These are phyloP conservation scores for Botrytis paeoniae DNA, from an alignment of 2,329 filamentous ascomycete species.

Conservation along the genomic window DNA sequence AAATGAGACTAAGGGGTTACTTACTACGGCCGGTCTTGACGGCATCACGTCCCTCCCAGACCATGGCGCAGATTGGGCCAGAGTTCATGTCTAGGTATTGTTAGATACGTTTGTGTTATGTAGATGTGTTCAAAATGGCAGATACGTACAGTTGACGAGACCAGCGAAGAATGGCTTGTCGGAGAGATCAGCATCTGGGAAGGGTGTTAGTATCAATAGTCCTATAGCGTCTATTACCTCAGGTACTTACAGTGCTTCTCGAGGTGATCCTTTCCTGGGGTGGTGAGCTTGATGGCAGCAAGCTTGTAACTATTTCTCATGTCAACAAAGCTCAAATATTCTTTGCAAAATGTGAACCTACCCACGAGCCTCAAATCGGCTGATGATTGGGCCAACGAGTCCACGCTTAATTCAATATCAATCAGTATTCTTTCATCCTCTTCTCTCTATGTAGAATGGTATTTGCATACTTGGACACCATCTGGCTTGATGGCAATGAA, in stretches of 20 bases:
- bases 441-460: not conserved
- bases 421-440: slow-evolving; percentile 23
- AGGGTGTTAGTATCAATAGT: not conserved
- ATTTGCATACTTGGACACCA: slow-evolving; percentile 81
- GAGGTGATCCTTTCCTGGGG: slow-evolving; percentile 89
- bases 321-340: not conserved
- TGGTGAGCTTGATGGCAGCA: slow-evolving; percentile 91
- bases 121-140: not conserved
- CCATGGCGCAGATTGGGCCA: slow-evolving; percentile 97
- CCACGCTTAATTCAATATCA: slow-evolving; percentile 64
- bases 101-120: slow-evolving; percentile 30
- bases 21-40: slow-evolving; percentile 95
- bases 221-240: slow-evolving; percentile 32
- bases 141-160: slow-evolving; percentile 78
- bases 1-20: slow-evolving; percentile 37
- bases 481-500: slow-evolving; percentile 99
- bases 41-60: slow-evolving; percentile 98
- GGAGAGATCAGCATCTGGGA: slow-evolving; percentile 74
- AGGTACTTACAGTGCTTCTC: slow-evolving; percentile 79
- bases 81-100: slow-evolving; percentile 78
- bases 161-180: slow-evolving; percentile 96
- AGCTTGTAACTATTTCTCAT: slow-evolving; percentile 84
- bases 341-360: slow-evolving; percentile 44
- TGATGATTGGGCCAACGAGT: slow-evolving; percentile 96
- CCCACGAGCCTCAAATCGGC: slow-evolving; percentile 96